A percentile compares a stretch with the other conserved stretches of the same genome.
These are phyloP conservation scores for Globisporangium sylvaticum DNA, from an alignment of 352 stramenopile genomes.

Conservation along the genomic window DNA sequence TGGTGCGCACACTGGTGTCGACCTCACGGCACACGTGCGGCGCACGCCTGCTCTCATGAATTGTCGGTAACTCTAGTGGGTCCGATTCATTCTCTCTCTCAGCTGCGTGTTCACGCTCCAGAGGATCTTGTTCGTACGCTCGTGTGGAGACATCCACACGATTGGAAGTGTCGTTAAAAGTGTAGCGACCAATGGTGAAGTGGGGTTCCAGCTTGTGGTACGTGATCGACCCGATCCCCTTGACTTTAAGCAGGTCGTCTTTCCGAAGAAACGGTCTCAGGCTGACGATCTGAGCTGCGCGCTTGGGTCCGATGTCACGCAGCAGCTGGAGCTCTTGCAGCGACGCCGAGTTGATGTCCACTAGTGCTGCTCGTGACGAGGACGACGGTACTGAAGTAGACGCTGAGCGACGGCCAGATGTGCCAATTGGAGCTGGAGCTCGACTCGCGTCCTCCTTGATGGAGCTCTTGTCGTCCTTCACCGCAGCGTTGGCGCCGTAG, in stretches of 20 bases:
- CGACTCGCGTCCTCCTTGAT: neutral
- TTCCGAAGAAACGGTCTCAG: conserved; percentile 42
- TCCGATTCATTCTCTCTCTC: neutral
- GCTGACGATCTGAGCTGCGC: conserved; percentile 41
- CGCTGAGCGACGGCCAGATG: neutral
- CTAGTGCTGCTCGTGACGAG: neutral
- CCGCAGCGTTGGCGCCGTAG: neutral
- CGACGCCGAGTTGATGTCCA: conserved; percentile 19
- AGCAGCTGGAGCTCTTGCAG: conserved; percentile 33
- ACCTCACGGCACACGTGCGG: conserved; percentile 28
- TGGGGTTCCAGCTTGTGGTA: conserved; percentile 38
- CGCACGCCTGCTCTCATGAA: neutral
- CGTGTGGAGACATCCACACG: no score
- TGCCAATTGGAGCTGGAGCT: neutral
- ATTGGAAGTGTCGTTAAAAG: neutral
- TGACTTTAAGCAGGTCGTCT: conserved; percentile 48
- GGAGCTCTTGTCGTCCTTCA: neutral
- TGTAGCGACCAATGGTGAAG: neutral
- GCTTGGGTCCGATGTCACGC: conserved; percentile 31
- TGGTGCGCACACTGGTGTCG: conserved; percentile 31
- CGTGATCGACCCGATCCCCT: conserved; percentile 34
- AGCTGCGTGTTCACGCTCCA: neutral
- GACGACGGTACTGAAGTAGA: neutral
- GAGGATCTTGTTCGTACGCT: neutral
- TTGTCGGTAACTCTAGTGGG: neutral